A percentile compares a stretch with the other conserved stretches of the same genome.
Evolutionary conservation across 768 basidiomycete species (phyloP).

Genomic region (Pleurotus tuber-regium): DNA sequence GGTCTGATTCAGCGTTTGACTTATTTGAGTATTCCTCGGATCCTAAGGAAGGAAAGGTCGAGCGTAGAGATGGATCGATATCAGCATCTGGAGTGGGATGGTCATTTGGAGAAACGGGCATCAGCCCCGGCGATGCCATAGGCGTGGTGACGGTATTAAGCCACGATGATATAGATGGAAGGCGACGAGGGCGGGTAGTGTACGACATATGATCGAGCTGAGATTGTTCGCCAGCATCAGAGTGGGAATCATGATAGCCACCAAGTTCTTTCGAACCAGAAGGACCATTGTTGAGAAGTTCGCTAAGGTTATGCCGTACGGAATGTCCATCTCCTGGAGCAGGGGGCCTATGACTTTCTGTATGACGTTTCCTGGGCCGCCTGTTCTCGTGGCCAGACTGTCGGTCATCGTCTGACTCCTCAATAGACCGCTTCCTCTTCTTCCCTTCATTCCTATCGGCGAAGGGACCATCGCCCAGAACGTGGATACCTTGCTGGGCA

Average conservation of each 20-base stretch:
- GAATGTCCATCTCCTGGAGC: neutral
- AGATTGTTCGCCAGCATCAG: constrained; percentile 8
- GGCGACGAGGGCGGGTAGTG: constrained; percentile 27
- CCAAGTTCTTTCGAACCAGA: neutral
- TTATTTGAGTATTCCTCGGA: neutral
- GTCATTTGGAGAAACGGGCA: constrained; percentile 25
- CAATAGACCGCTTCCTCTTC: constrained; percentile 16
- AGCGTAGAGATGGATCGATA: constrained; percentile 3
- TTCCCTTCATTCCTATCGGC: constrained; percentile 1
- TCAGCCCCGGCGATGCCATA: constrained; percentile 29
- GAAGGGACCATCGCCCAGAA: constrained; percentile 9
- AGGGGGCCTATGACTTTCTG: neutral
- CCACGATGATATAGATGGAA: constrained; percentile 73
- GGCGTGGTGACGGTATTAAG: constrained; percentile 39
- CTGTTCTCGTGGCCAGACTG: neutral
- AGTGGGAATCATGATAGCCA: constrained; percentile 4
- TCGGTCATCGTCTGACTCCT: constrained; percentile 1
- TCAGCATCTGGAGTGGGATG: constrained; percentile 11
- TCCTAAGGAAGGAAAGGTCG: constrained; percentile 15
- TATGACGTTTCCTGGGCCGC: constrained; percentile 6
- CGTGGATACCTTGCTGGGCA: constrained; percentile 24
- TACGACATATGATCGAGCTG: constrained; percentile 9
- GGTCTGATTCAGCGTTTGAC: neutral
- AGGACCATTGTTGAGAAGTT: neutral
- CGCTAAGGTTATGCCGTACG: neutral